These are phyloP conservation scores for Aspergillus tamarii DNA, from an alignment of 2,329 filamentous ascomycete species.

Conservation along the genomic window DNA sequence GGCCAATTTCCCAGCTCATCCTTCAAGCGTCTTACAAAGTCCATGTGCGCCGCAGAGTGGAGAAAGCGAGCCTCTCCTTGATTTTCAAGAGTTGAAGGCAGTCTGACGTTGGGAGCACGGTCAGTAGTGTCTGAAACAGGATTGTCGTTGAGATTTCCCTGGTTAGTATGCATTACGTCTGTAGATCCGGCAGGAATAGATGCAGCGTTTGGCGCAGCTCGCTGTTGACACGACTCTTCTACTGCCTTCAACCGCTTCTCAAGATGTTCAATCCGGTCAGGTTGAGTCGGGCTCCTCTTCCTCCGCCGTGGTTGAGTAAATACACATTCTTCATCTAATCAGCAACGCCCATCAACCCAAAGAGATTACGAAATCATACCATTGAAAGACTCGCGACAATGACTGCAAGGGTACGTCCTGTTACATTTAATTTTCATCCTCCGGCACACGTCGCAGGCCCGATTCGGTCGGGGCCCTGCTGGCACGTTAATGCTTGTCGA, in stretches of 20 bases:
- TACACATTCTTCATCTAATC: not conserved
- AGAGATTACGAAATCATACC: not conserved
- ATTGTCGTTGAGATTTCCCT: not conserved
- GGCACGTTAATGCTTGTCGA: not conserved
- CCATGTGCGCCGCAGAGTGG: not conserved
- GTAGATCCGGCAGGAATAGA: not conserved
- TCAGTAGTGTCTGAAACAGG: too few species aligned
- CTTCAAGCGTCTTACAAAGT: conserved; percentile 1
- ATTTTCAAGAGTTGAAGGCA: not conserved
- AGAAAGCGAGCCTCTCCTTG: conserved; percentile 1
- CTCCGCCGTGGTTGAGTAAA: not conserved
- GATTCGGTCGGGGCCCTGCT: not conserved
- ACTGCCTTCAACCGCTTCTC: conserved; percentile 1
- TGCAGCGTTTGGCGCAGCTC: too few species aligned
- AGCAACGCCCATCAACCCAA: not conserved
- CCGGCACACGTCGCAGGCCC: conserved; percentile 1
- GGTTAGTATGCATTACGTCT: not conserved
- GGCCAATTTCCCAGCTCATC: conserved; percentile 2
- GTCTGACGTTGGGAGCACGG: not conserved
- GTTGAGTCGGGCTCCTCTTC: not conserved
- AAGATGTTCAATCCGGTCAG: conserved; percentile 1
- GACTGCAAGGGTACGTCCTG: not conserved
- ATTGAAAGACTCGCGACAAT: not conserved
- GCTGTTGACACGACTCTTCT: not conserved
- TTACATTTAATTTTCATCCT: conserved; percentile 8